Conservation (phyloP, 1,284 basidiomycete species). For the Cryptococcus sp. region DNA sequence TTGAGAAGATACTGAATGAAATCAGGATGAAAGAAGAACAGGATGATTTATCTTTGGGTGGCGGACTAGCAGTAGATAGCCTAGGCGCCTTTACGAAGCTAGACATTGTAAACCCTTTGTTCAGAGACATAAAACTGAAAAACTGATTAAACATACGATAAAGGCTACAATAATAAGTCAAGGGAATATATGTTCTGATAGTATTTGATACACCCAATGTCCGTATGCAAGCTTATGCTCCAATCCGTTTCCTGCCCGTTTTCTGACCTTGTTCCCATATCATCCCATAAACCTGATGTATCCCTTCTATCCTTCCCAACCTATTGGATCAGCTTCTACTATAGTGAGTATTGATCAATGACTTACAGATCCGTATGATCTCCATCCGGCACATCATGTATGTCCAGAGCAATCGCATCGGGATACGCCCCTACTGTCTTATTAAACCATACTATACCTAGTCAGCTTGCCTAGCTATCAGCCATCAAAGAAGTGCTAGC, state of each 20-base stretch:
- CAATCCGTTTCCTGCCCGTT: neutral
- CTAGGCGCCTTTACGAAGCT: too few species aligned
- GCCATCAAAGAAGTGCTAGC: neutral
- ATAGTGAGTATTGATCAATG: neutral
- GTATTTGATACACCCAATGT: neutral
- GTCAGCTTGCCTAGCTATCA: neutral
- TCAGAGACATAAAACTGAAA: neutral
- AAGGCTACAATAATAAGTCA: neutral
- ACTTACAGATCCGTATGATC: slow-evolving; percentile 10
- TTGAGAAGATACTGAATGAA: neutral
- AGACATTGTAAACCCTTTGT: too few species aligned
- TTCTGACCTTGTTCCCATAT: neutral
- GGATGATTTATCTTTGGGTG: neutral
- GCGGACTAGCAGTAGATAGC: neutral
- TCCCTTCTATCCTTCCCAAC: slow-evolving; percentile 2
- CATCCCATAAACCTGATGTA: slow-evolving; percentile 2
- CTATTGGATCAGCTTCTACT: neutral
- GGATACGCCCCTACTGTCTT: neutral
- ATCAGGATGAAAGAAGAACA: too few species aligned
- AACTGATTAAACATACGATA: neutral
- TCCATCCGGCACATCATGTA: slow-evolving; percentile 5
- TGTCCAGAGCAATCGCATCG: neutral
- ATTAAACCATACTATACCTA: slow-evolving; percentile 5
- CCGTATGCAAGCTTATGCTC: neutral
- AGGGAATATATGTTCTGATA: neutral